Conservation (phyloP, 768 basidiomycete genomes). For the Suillus paluster region DNA sequence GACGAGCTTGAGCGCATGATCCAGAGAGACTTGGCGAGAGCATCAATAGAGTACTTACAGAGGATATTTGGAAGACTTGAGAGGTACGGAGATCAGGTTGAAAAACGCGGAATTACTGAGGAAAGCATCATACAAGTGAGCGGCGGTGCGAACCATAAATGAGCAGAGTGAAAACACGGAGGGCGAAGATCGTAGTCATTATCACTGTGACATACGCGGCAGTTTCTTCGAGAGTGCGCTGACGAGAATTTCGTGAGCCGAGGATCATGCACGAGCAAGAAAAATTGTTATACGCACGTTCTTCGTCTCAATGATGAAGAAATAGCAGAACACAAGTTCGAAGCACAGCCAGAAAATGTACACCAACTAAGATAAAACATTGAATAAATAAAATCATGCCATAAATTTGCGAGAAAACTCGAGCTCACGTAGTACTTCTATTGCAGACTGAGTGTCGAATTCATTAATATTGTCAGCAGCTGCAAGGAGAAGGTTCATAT, state of each 20-base stretch:
- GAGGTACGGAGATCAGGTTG: too few relatives aligned
- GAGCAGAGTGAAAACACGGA: too few relatives aligned
- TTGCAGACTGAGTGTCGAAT: slow-evolving; percentile 27
- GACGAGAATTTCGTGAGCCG: neutral
- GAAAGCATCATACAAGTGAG: too few relatives aligned
- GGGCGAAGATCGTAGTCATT: too few relatives aligned
- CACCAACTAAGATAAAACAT: slow-evolving; percentile 29
- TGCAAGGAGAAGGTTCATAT: neutral
- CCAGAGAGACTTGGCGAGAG: too few relatives aligned
- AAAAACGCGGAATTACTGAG: too few relatives aligned
- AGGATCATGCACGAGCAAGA: neutral
- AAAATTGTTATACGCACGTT: slow-evolving; percentile 22
- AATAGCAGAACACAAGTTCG: slow-evolving; percentile 43
- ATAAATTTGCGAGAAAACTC: neutral
- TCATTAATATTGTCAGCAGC: slow-evolving; percentile 2
- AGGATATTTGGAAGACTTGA: too few relatives aligned
- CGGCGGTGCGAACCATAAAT: too few relatives aligned
- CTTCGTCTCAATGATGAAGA: slow-evolving; percentile 45
- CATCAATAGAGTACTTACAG: too few relatives aligned
- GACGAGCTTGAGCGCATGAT: too few relatives aligned
- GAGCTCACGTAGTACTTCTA: slow-evolving; percentile 55
- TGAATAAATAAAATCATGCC: neutral
- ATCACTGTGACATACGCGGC: slow-evolving; percentile 15
- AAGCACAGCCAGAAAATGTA: slow-evolving; percentile 47
- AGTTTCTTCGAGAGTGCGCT: slow-evolving; percentile 26